A percentile compares a stretch with the other conserved stretches of the same genome.
Conservation (phyloP, 331 rosid genomes). For the Quercus phellos region DNA sequence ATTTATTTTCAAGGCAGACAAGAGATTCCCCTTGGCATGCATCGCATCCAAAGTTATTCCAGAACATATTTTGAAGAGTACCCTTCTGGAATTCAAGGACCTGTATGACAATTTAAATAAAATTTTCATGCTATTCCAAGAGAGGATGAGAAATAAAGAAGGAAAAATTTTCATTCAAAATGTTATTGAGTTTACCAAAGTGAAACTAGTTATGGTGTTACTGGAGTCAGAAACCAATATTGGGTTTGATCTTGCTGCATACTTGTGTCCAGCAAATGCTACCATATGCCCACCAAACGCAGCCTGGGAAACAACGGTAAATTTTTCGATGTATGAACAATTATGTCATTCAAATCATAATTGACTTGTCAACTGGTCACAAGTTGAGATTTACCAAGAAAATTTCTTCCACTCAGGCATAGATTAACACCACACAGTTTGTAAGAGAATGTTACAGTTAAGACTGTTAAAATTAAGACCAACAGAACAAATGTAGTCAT, state of each 20-base stretch:
- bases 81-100: slow-evolving; percentile 75
- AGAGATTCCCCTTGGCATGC: slow-evolving; percentile 43
- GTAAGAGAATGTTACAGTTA: too few species aligned
- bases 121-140: not conserved
- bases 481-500: too few species aligned
- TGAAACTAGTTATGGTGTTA: slow-evolving; percentile 67
- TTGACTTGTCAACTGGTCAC: too few species aligned
- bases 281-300: slow-evolving; percentile 62
- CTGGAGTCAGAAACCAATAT: slow-evolving; percentile 49
- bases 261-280: slow-evolving; percentile 83
- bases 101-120: slow-evolving; percentile 31
- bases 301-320: slow-evolving; percentile 18
- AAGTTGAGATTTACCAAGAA: too few species aligned
- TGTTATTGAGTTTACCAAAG: slow-evolving; percentile 53
- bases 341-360: too few species aligned
- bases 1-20: slow-evolving; percentile 55
- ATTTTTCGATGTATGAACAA: too few species aligned
- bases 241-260: slow-evolving; percentile 89
- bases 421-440: too few species aligned
- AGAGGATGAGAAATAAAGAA: not conserved
- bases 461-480: too few species aligned
- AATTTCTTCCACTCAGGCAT: too few species aligned
- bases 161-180: not conserved
- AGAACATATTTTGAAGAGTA: slow-evolving; percentile 62
- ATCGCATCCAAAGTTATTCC: slow-evolving; percentile 79